A percentile compares a stretch with the other conserved stretches of the same genome.
Conservation (phyloP, 164 flowering plant species). For the Piper longum region DNA sequence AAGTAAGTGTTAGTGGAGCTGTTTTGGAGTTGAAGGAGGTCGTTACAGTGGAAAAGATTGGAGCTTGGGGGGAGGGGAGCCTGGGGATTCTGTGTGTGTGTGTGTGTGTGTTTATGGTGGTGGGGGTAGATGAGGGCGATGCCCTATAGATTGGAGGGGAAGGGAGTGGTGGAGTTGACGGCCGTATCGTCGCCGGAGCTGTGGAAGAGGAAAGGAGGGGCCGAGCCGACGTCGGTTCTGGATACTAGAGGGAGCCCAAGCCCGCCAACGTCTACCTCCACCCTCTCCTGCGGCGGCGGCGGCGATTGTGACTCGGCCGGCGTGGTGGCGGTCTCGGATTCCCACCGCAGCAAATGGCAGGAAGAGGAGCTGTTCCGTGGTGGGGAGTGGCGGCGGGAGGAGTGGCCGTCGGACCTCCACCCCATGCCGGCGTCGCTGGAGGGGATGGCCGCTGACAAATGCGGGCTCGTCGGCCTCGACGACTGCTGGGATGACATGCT, state of each 20-base stretch:
- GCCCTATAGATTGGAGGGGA: constrained; percentile 71
- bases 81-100: too few relatives aligned
- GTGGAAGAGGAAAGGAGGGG: constrained; percentile 14
- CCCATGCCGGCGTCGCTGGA: constrained; percentile 12
- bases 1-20: too few relatives aligned
- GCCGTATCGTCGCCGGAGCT: constrained; percentile 13
- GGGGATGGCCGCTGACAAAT: constrained; percentile 24
- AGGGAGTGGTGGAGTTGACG: constrained; percentile 50
- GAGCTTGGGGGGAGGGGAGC: too few relatives aligned
- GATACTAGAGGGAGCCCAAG: constrained; percentile 58
- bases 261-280: constrained; percentile 62
- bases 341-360: constrained; percentile 15
- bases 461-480: constrained; percentile 44
- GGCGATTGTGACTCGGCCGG: constrained; percentile 35
- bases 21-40: too few relatives aligned
- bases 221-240: constrained; percentile 70
- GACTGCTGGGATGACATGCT: constrained; percentile 48
- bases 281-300: constrained; percentile 34
- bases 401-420: constrained; percentile 21
- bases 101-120: too few relatives aligned
- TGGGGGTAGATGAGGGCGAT: constrained; percentile 51
- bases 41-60: too few relatives aligned
- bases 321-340: constrained; percentile 38
- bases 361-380: background rate
- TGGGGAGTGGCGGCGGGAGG: constrained; percentile 10